Base-by-base conservation (phyloP, 495 filamentous ascomycete species). In the Xylaria castorea region DNA sequence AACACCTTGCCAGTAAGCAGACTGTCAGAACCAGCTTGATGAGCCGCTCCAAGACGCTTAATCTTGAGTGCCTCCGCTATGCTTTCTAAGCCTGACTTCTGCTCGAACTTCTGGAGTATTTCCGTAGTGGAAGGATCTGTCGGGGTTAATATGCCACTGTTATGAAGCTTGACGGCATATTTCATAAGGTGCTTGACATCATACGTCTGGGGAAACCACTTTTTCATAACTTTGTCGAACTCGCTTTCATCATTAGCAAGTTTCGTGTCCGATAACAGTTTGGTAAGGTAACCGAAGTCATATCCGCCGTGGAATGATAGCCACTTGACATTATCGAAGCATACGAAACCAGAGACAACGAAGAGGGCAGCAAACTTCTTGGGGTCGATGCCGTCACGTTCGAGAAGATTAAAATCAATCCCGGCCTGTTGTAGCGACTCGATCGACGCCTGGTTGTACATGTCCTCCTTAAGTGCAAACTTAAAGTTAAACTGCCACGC, bases 401-500 rank as follows among this genome's bases (percentile, higher is more conserved):
- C 92, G 53, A 96, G 91, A 66, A 90, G 88, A 34, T 84, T 81
- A 76, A 98, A 97, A 81, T 99, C 93, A 68, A 98, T 92, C 7
- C 96, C 97, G 0, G 93, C 92, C 68, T 93, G 91, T 62, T 91
- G 89, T 2, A 98, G 85, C 75, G 97, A 92, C 68, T 95, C 90
- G 73, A 97, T 97, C 34, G 95, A 98, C 40, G 93, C 91, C 77
- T 97, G 91, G 50, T 94, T 93, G 82, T 95, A 98, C 96, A 99
- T 99, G 82, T 99, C 96, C 5, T 94, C 89, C 74, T 95, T 91
- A 12, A 97, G 86, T 5, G 94, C 94, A 79, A 98, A 99, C 76
- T 95, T 93, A 83, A 99, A 99, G 84, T 99, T 98, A 87, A 99
- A 99, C 74, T 97, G 94, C 96, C 96, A 99, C 25, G 96, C 97